Evolutionary conservation across 2,329 filamentous ascomycete genomes (phyloP), one percentile per base, ranked within the genome.

Genomic region (Pyrenochaeta sp.): DNA sequence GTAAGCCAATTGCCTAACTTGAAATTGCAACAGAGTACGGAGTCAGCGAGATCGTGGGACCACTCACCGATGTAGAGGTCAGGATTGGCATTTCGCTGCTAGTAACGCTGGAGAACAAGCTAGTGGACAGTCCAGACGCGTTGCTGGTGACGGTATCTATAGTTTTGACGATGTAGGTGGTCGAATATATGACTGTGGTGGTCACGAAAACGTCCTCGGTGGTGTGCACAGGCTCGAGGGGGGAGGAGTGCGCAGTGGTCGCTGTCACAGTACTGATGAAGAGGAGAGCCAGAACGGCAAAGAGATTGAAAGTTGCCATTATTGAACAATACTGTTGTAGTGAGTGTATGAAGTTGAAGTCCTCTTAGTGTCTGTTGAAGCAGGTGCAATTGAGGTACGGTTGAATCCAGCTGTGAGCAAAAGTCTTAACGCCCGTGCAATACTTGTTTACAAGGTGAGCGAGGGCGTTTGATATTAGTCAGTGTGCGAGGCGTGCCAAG

Each of bases 261-360:
- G 43, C 37, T 12, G 52, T 27, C 21, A 46, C 46, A 30, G 51
- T 35, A 4, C 51, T 59, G 53, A 56, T 21, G 36, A 49, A 32
- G 45, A 21, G 20, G 31, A 59, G 40, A 0, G 46, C 53, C 11
- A 32, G 31, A 12, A 45, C 27, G 21, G 49, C 53, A 45, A 54
- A 4, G 29, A 54, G 7, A 4, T 40, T 57, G 53, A 57, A 45
- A 30, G 35, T 33, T 17, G 29, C 35, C 56, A 59, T 59, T 49
- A 41, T 15, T 27, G 23, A 27, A 5, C 23, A 9, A 27, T 4
- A 27, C 23, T 9, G 18, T 32, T n/a, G 18, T 50, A n/a, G 23
- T 23, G 31, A 50, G 32, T n/a, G 39, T 45, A 30, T 45, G 52
- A 35, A 32, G 29, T 36, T 49, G 36, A 35, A 4, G 23, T 9